These are phyloP conservation scores for Ascochyta lentis DNA, from an alignment of 2,329 filamentous ascomycete genomes.

Conservation along the genomic window DNA sequence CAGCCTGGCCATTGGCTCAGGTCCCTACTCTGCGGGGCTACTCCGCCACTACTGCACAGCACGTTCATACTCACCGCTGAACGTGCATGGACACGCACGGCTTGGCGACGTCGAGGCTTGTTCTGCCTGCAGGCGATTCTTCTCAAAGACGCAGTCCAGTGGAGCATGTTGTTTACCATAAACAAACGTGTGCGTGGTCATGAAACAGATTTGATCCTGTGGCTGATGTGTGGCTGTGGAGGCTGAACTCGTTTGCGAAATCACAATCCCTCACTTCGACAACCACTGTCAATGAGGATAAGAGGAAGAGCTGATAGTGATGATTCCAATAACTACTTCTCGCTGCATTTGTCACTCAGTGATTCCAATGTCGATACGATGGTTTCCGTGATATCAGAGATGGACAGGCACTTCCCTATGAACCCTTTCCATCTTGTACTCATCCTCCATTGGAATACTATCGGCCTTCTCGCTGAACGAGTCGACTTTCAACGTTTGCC, in stretches of 20 bases:
- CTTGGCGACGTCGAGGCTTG: slow-evolving; percentile 14
- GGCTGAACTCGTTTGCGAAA: not conserved
- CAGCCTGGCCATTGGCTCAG: slow-evolving; percentile 9
- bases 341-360: no score
- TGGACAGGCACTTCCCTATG: no score
- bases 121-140: not conserved
- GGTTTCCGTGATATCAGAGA: no score
- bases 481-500: no score
- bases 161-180: not conserved
- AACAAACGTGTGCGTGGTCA: not conserved
- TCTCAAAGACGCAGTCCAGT: not conserved
- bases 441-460: no score
- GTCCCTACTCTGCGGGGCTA: slow-evolving; percentile 6
- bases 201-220: not conserved
- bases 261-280: not conserved
- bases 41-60: slow-evolving; percentile 11
- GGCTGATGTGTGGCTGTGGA: slow-evolving; percentile 6
- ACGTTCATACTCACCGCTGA: slow-evolving; percentile 15
- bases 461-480: no score
- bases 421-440: no score
- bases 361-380: no score
- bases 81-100: slow-evolving; percentile 11
- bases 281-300: no score
- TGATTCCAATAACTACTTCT: no score
- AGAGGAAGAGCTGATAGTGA: not conserved